Percentiles rank a stretch among this genome's conserved stretches.
Evolutionary conservation across 345 rosid genomes (phyloP).

Genomic region (Acer yangbiense): DNA sequence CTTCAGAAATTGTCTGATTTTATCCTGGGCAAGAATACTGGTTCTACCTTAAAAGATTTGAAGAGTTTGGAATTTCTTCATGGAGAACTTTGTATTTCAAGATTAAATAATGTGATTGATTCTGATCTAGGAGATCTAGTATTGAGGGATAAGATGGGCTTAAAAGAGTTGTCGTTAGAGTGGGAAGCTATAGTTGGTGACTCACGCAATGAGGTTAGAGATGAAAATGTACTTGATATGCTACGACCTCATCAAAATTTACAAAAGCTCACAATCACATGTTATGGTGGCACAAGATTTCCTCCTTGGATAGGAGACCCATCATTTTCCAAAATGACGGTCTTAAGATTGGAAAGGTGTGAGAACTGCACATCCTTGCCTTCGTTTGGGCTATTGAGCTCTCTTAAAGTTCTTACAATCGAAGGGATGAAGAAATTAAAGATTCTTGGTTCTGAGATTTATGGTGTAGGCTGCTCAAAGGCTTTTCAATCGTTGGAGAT

Average conservation of each 20-base stretch:
- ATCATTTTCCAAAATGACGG: no score
- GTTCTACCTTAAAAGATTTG: background rate
- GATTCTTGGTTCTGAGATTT: background rate
- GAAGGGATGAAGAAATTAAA: background rate
- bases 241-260: no score
- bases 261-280: no score
- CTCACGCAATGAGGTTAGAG: no score
- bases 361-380: background rate
- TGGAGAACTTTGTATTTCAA: background rate
- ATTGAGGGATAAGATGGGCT: no score
- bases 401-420: constrained; percentile 6
- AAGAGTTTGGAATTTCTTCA: background rate
- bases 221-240: rapidly evolving
- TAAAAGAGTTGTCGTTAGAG: no score
- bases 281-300: no score
- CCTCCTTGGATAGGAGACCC: no score
- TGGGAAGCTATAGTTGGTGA: no score
- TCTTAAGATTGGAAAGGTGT: background rate
- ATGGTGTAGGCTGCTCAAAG: background rate
- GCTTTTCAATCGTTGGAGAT: background rate
- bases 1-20: background rate
- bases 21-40: background rate
- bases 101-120: background rate
- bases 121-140: rapidly evolving
- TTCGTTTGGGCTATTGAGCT: background rate